Evolutionary conservation across 2,329 filamentous ascomycete genomes (phyloP).

Genomic region (Aspergillus sp.): DNA sequence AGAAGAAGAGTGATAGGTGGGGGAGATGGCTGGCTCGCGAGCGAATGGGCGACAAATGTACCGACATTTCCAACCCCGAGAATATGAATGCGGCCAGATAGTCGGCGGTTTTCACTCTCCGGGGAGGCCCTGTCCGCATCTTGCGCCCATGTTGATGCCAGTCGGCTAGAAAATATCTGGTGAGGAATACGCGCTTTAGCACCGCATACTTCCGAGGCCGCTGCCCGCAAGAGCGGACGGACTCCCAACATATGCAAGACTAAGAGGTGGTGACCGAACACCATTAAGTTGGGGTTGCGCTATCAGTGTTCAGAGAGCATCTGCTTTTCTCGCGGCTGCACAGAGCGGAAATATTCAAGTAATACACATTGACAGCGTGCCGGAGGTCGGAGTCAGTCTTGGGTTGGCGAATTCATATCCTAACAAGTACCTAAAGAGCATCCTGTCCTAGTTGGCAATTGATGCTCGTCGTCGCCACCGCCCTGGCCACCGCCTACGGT

Average conservation of each 20-base stretch:
- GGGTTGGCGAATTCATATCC: background rate
- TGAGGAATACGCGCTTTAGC: background rate
- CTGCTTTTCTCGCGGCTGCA: background rate
- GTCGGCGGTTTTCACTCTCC: conserved; percentile 18
- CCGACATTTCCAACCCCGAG: conserved; percentile 78
- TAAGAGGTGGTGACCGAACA: conserved; percentile 23
- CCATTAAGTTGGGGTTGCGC: background rate
- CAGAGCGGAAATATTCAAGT: background rate
- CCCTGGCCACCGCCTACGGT: conserved; percentile 19
- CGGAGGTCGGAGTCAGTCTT: background rate
- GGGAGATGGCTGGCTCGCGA: conserved; percentile 66
- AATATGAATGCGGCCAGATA: conserved; percentile 54
- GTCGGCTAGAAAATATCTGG: conserved; percentile 14
- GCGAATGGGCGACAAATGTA: conserved; percentile 69
- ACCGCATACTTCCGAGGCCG: conserved; percentile 19
- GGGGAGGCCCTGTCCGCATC: conserved; percentile 23
- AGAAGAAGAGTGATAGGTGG: conserved; percentile 77
- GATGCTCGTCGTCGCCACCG: conserved; percentile 11
- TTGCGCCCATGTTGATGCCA: conserved; percentile 29
- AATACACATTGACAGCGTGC: background rate
- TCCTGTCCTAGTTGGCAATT: too few relatives aligned
- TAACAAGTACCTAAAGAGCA: background rate
- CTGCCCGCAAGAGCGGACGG: conserved; percentile 34
- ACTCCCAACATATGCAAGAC: conserved; percentile 36
- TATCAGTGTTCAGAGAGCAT: background rate